Evolutionary conservation across 31 red algal genomes (phyloP).

Genomic region (Porphyra umbilicalis): DNA sequence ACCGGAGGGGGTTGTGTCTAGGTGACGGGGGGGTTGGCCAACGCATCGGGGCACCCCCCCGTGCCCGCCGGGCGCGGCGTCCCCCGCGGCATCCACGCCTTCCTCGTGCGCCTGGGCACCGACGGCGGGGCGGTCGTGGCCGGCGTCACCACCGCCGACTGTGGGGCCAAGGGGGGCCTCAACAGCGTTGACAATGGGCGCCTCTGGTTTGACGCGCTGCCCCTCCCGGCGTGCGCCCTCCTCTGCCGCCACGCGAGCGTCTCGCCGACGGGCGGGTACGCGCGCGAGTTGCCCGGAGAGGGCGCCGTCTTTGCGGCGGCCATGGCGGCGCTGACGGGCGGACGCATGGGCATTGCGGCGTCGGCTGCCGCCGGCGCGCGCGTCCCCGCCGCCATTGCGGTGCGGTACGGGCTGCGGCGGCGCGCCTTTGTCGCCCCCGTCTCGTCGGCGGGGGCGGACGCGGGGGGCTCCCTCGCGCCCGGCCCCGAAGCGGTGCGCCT

Average conservation of each 20-base stretch:
- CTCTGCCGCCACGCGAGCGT: conserved; percentile 12
- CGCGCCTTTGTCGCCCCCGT: conserved; percentile 12
- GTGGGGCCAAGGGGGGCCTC: conserved; percentile 37
- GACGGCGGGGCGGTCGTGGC: conserved; percentile 1
- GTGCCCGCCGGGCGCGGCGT: conserved; percentile 2
- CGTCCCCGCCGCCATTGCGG: conserved; percentile 16
- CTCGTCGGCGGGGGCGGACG: neutral
- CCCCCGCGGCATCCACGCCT: conserved; percentile 30
- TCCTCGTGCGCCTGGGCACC: conserved; percentile 23
- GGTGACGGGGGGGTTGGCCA: no score
- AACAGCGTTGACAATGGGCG: conserved; percentile 57
- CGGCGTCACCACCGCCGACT: conserved; percentile 21
- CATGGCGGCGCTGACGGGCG: conserved; percentile 30
- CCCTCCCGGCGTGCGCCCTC: conserved; percentile 8
- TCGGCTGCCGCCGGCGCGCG: neutral
- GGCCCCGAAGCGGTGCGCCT: neutral
- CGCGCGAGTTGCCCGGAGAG: conserved; percentile 6
- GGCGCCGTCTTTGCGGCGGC: conserved; percentile 18
- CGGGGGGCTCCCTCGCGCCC: neutral
- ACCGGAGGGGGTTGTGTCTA: no score
- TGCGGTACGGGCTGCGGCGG: conserved; percentile 15
- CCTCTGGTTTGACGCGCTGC: conserved; percentile 43
- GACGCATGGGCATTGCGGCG: neutral
- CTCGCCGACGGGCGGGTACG: conserved; percentile 13
- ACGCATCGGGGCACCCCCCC: no score